Evolutionary conservation across 2,329 filamentous ascomycete genomes (phyloP).

Genomic region (Grosmannia penicillata): DNA sequence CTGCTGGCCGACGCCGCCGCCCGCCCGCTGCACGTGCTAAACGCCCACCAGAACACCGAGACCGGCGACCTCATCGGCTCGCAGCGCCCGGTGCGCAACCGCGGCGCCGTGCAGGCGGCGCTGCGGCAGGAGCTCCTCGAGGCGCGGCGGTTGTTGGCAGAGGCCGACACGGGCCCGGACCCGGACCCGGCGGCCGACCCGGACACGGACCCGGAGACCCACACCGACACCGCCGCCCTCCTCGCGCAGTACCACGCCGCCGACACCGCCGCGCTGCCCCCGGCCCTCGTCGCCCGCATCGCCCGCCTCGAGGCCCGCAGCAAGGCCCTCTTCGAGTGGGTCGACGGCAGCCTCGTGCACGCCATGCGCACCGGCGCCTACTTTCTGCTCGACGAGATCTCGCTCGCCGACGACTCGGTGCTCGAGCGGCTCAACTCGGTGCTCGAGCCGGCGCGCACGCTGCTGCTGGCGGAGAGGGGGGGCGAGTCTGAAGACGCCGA

Average conservation of each 20-base stretch:
- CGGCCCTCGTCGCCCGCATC: slow-evolving; percentile 31
- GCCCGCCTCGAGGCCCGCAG: slow-evolving; percentile 40
- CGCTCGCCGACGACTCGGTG: slow-evolving; percentile 92
- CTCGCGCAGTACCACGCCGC: slow-evolving; percentile 42
- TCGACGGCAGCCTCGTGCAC: slow-evolving; percentile 81
- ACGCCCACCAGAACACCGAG: slow-evolving; percentile 96
- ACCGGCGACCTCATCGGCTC: slow-evolving; percentile 95
- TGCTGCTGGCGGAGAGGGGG: slow-evolving; percentile 89
- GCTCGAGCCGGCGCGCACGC: slow-evolving; percentile 71
- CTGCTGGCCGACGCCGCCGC: slow-evolving; percentile 68
- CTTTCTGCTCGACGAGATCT: slow-evolving; percentile 95
- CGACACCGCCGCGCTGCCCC: slow-evolving; percentile 29
- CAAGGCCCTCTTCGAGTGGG: slow-evolving; percentile 91
- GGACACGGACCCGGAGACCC: slow-evolving; percentile 14
- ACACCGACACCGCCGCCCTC: slow-evolving; percentile 36
- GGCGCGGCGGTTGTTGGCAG: slow-evolving; percentile 18
- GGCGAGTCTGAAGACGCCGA: slow-evolving; percentile 50
- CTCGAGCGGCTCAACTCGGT: slow-evolving; percentile 93
- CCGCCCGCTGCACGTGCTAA: slow-evolving; percentile 74
- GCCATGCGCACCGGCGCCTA: slow-evolving; percentile 83
- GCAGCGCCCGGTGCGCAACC: slow-evolving; percentile 79
- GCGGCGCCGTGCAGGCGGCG: slow-evolving; percentile 53
- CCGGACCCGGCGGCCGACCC: not conserved
- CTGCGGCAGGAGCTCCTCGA: slow-evolving; percentile 46
- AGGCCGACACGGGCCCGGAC: too few species aligned